A percentile compares a stretch with the other conserved stretches of the same genome.
These are phyloP conservation scores for Herpetospermum pedunculosum DNA, from an alignment of 306 rosid genomes.

Conservation along the genomic window DNA sequence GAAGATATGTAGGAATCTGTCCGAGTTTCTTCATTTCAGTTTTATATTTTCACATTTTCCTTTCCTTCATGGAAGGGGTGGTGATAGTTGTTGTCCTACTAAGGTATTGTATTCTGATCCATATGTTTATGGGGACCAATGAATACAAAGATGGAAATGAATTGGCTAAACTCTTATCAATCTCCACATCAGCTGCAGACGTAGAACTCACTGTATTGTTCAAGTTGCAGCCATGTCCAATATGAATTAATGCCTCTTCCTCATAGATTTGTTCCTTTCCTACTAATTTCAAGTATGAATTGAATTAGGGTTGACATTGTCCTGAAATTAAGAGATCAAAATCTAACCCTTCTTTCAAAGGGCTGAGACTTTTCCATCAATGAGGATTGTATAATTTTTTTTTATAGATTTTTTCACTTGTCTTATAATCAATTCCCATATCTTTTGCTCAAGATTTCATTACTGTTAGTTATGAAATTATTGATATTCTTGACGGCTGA, in stretches of 20 bases:
- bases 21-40: slow-evolving; percentile 7
- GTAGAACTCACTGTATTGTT: background rate
- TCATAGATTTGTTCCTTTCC: background rate
- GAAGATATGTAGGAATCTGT: slow-evolving; percentile 6
- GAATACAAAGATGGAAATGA: slow-evolving; percentile 20
- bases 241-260: background rate
- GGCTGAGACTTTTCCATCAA: background rate
- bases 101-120: slow-evolving; percentile 21
- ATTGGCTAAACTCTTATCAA: slow-evolving; percentile 45
- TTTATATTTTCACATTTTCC: background rate
- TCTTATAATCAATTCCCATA: background rate
- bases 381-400: background rate
- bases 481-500: background rate
- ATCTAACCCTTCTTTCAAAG: background rate
- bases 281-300: background rate
- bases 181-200: slow-evolving; percentile 40
- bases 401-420: background rate
- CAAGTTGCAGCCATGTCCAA: background rate
- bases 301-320: background rate
- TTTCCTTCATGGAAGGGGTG: slow-evolving; percentile 5
- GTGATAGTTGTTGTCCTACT: background rate
- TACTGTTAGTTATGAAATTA: background rate
- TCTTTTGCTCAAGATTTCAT: slow-evolving; percentile 1
- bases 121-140: slow-evolving; percentile 49
- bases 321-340: background rate